Base-by-base conservation (phyloP, 2,329 filamentous ascomycete genomes). In the Colletotrichum paranaense region DNA sequence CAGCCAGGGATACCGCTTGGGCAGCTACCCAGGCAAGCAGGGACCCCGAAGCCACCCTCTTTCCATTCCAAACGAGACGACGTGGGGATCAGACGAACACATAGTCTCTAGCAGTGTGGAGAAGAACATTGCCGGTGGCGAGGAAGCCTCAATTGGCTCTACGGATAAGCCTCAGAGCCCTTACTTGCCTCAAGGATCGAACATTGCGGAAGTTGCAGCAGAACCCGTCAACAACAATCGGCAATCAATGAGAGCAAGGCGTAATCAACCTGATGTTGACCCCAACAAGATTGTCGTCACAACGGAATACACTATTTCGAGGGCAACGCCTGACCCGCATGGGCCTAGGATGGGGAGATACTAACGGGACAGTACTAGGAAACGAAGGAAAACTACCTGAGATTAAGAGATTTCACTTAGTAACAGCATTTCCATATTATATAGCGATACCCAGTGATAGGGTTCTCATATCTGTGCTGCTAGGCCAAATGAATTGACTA, bases 1-100 rank as follows among this genome's bases (percentile, higher is more conserved):
- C 4, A 73, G 66, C 32, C 55, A 65, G 5, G 66, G 70, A 4
- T 73, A 69, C 22, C 66, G 66, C 7, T 53, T 72, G 8, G 69
- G 69, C 6, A 72, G 69, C 53, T 69, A 69, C 12, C 52, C 66
- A 7, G 69, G 59, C 0, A 72, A 64, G 42, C 55, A 59, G 9
- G 38, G 52, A 1, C 59, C 65, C 1, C 46, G 38, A 4, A 64
- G 32, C 8, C 66, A 68, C 6, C 69, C 65, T 5, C 53, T 69
- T 1, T 72, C 69, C 1, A 30, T 72, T 1, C 69, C 58, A 9
- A 32, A 42, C 5, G 69, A 69, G 53, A 69, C 69, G 0, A n/a
- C 22, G 0, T 72, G 53, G 38, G 66, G 53, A 4, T 72, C 69
- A 4, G 67, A 64, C 7, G 69, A 72, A 2, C 65, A 69, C 19